Percentiles rank a stretch among this genome's conserved stretches.
Evolutionary conservation across 257 asterid species (phyloP).

Genomic region (Scutellaria minor): DNA sequence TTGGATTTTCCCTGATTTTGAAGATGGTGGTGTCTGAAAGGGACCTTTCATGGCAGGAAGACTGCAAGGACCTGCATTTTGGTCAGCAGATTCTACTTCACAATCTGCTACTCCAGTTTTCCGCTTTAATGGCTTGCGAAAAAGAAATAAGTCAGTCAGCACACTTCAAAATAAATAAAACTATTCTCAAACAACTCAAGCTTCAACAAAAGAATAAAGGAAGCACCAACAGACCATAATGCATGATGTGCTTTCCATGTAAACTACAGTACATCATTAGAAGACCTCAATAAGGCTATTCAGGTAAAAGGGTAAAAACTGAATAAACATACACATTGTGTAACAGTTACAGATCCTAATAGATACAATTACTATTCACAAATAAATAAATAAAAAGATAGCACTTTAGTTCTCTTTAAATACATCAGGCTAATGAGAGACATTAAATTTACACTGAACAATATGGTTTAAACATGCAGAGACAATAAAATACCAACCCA

Average conservation of each 20-base stretch:
- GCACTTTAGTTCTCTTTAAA: slow-evolving; percentile 1
- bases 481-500: not conserved
- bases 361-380: slow-evolving; percentile 14
- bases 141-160: slow-evolving; percentile 33
- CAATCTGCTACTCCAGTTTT: slow-evolving; percentile 52
- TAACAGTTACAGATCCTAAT: slow-evolving; percentile 6
- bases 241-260: not conserved
- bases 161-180: slow-evolving; percentile 1
- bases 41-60: slow-evolving; percentile 42
- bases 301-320: not conserved
- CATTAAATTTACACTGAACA: not conserved
- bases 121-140: slow-evolving; percentile 66
- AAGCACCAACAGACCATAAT: slow-evolving; percentile 8
- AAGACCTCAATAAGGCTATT: not conserved
- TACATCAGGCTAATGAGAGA: not conserved
- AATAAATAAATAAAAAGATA: not conserved
- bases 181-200: slow-evolving; percentile 12
- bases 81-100: slow-evolving; percentile 56
- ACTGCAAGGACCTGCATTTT: slow-evolving; percentile 49
- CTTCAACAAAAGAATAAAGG: slow-evolving; percentile 20
- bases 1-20: slow-evolving; percentile 74
- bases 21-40: slow-evolving; percentile 68
- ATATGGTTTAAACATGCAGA: too few species aligned
- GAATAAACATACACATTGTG: not conserved
- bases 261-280: slow-evolving; percentile 5